These are phyloP conservation scores for Panicum hallii DNA, from an alignment of 202 grass and related monocot species.

Conservation along the genomic window DNA sequence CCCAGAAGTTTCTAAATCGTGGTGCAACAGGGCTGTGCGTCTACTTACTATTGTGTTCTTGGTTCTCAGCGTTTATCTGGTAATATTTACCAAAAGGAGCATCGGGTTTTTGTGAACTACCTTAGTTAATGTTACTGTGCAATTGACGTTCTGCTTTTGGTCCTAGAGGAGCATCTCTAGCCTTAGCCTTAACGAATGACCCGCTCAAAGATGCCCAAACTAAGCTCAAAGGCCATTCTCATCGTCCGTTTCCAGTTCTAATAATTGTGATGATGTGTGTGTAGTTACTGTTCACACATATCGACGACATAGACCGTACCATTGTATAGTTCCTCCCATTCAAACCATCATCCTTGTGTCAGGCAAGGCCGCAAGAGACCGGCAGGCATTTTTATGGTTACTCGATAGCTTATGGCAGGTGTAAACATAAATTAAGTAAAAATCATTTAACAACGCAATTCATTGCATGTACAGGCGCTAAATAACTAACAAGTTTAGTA, in stretches of 20 bases:
- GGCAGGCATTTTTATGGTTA: no score
- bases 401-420: neutral
- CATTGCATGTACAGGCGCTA: neutral
- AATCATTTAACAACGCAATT: conserved; percentile 3
- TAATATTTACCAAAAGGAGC: conserved; percentile 67
- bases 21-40: conserved; percentile 49
- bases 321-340: neutral
- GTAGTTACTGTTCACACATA: conserved; percentile 15
- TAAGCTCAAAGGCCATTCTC: no score
- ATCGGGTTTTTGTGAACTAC: conserved; percentile 56
- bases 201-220: conserved; percentile 56
- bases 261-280: conserved; percentile 17
- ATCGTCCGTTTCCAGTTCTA: conserved; percentile 67
- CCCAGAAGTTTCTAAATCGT: conserved; percentile 60
- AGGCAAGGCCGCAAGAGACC: conserved; percentile 1
- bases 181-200: conserved; percentile 65
- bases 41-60: conserved; percentile 71
- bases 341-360: conserved; percentile 38
- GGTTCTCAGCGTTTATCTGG: conserved; percentile 54
- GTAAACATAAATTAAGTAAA: neutral
- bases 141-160: conserved; percentile 69
- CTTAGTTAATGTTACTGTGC: conserved; percentile 76
- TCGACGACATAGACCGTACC: neutral
- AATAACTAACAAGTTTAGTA: neutral
- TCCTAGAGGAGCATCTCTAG: conserved; percentile 57